Evolutionary conservation across 2,329 filamentous ascomycete genomes (phyloP), one percentile per base, ranked within the genome.

Genomic region (Aspergillus fumigatiaffinis): DNA sequence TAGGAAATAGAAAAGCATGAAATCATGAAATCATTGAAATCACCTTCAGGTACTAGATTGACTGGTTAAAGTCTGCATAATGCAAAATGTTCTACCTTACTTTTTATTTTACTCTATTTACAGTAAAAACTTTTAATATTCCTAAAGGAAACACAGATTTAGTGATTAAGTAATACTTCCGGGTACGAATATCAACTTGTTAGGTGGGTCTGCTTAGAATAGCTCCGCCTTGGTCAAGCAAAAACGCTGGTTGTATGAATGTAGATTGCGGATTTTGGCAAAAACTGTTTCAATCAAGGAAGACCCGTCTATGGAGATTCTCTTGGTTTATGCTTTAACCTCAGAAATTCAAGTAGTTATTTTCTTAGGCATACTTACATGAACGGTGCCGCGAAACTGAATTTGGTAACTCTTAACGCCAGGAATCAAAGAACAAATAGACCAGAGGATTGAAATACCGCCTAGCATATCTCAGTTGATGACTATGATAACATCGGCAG

Each of bases 391-490:
- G 5, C 12, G 32, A 17, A 38, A 17, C 32, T 38, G 14, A 17
- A 38, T 17, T 35, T 38, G 32, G 32, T 38, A 38, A 38, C 32
- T 38, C 14, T 17, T 17, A 38, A 38, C 32, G 14, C 32, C 32
- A 17, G 32, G 17, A 44, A 38, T 53, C 32, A 46, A 38, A 35
- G 35, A 46, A 50, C 42, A 48, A 60, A 59, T 35, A 56, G 47
- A 54, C 50, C 44, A 60, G 42, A 57, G 46, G 52, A 52, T 51
- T 38, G 54, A 56, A 57, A 63, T 53, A 58, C 60, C 61, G 48
- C 60, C 54, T 60, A 63, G 61, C 58, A 57, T 55, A 62, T 23
- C 29, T 55, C 55, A 47, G 50, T 48, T 25, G 21, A 47, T 17
- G 44, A 47, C 23, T 25, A 47, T 26, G 44, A 17, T 7, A 42